Evolutionary conservation across 1,139 yeast genomes (phyloP), one percentile per base, ranked within the genome.

Genomic region (Diutina rugosa): DNA sequence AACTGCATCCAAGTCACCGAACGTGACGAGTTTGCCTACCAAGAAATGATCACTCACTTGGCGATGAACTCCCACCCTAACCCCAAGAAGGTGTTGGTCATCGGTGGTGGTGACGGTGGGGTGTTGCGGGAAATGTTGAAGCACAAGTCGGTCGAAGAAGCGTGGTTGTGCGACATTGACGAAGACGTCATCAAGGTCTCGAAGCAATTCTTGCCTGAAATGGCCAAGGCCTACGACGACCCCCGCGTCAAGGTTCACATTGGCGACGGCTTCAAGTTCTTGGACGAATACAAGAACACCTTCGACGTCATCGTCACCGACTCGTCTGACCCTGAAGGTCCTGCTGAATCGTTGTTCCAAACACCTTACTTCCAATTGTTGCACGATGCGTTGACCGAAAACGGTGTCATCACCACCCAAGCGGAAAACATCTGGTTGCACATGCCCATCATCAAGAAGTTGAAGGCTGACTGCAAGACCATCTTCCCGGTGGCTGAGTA

Each of bases 101-200:
- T 90, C 68, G 97, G 97, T 58, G 97, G 97, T 62, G 97, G 97
- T 64, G 97, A 90, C 67, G 97, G 97, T 64, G 97, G 97, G 69
- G 97, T 90, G 58, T 78, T 90, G 67, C 81, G 97, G 72, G 97
- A 90, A 72, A 82, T 90, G 67, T 87, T 90, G 66, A 90, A 90
- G 75, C 97, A 90, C 72, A 82, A 81, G 57, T 72, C 81, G 59
- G 86, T 90, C 59, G 95, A 89, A 70, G 85, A 84, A 69, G 96
- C 95, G 54, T 84, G 90, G 78, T 77, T 90, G 61, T 89, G 93
- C 68, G 97, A 90, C 72, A 90, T 90, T 64, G 97, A 90, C 68
- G 96, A 89, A 73, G 82, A 90, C 56, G 97, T 90, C 59, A 89
- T 90, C 64, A 76, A 84, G 64, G 84, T 87, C 56, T 82, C 95